Conservation (phyloP, 352 stramenopile species). For the Blastocystis sp. region DNA sequence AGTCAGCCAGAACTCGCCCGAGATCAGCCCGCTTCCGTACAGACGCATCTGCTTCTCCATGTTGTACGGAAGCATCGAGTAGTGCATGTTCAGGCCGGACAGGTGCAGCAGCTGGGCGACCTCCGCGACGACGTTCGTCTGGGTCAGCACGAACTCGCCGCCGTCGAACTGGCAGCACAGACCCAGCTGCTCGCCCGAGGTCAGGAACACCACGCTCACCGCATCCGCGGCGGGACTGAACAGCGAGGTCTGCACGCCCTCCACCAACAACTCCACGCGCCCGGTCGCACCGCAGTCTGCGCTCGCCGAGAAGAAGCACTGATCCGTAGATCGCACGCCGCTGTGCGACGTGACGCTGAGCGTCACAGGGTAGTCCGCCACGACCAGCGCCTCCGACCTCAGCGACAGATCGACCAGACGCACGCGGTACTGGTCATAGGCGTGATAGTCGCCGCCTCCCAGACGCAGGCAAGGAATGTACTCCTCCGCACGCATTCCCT, state of each 20-base stretch:
- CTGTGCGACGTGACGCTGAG: background rate
- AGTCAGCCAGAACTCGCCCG: conserved; percentile 44
- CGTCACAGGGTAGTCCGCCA: background rate
- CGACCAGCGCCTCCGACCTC: background rate
- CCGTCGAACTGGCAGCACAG: conserved; percentile 16
- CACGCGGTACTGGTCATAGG: background rate
- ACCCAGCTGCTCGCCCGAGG: background rate
- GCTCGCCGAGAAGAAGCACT: conserved; percentile 9
- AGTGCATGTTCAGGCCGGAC: conserved; percentile 20
- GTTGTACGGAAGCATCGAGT: conserved; percentile 31
- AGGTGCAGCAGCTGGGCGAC: background rate
- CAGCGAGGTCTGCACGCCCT: background rate
- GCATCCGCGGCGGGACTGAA: background rate
- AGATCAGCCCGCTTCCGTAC: conserved; percentile 40
- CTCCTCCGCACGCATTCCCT: background rate
- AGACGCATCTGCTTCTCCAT: conserved; percentile 57
- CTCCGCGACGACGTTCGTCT: conserved; percentile 5
- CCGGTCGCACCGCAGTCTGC: background rate
- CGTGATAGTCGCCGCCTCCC: background rate
- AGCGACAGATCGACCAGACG: background rate
- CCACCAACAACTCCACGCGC: background rate
- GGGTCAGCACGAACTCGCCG: background rate
- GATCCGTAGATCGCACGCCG: background rate
- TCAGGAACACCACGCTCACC: background rate
- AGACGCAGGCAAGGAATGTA: conserved; percentile 38